These are phyloP conservation scores for Asterophora lycoperdoides DNA, from an alignment of 768 basidiomycete species.

Conservation along the genomic window DNA sequence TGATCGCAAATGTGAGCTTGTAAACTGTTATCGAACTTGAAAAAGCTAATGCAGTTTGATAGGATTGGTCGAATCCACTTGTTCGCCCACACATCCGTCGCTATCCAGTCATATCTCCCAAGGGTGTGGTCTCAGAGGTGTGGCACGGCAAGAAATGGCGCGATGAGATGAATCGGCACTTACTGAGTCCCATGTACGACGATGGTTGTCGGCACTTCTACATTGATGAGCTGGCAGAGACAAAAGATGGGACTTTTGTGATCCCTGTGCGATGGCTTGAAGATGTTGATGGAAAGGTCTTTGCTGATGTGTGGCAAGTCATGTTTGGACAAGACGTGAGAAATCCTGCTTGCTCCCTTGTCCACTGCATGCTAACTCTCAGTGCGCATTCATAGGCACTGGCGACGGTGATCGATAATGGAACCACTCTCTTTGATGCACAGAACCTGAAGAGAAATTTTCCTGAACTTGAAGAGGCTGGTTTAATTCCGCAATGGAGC, in stretches of 20 bases:
- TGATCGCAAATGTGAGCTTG: slow-evolving; percentile 24
- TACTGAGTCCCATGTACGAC: slow-evolving; percentile 26
- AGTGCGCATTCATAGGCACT: background rate
- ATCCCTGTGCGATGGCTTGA: no score
- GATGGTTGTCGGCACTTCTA: slow-evolving; percentile 18
- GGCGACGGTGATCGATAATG: slow-evolving; percentile 7
- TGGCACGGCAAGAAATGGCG: slow-evolving; percentile 29
- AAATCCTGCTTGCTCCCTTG: no score
- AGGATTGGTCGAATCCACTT: slow-evolving; percentile 31
- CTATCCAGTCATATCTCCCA: slow-evolving; percentile 24
- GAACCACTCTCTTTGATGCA: slow-evolving; percentile 12
- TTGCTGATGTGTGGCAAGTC: no score
- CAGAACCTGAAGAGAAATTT: slow-evolving; percentile 17
- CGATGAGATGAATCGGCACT: slow-evolving; percentile 17
- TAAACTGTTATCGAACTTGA: background rate
- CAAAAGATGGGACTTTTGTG: slow-evolving; percentile 12
- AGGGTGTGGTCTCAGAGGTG: slow-evolving; percentile 26
- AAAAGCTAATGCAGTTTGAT: background rate
- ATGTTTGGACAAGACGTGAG: no score
- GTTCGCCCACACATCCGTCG: slow-evolving; percentile 21
- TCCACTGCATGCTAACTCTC: no score
- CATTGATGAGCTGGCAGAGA: slow-evolving; percentile 20
- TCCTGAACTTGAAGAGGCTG: slow-evolving; percentile 15
- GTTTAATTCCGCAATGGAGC: slow-evolving; percentile 21
- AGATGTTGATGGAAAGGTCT: no score